These are phyloP conservation scores for Penicillium sp. DNA, from an alignment of 2,329 filamentous ascomycete genomes.

Conservation along the genomic window DNA sequence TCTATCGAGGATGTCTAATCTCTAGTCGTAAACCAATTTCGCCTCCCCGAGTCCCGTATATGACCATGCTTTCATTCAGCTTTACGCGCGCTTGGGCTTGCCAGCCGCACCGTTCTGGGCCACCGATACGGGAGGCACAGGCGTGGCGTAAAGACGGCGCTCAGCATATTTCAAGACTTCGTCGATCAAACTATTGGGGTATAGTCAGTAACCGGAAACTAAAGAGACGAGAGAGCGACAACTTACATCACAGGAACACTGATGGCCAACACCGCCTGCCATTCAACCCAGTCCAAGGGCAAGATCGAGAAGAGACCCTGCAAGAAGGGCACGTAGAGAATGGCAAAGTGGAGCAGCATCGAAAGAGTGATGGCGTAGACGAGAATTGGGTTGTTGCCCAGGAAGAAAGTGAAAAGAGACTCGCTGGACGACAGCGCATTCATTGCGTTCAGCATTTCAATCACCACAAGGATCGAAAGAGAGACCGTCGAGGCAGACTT, in stretches of 20 bases:
- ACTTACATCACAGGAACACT: conserved; percentile 90
- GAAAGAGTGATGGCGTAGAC: conserved; percentile 89
- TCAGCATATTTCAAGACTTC: conserved; percentile 77
- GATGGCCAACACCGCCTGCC: conserved; percentile 83
- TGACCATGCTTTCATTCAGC: conserved; percentile 6
- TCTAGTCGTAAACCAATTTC: conserved; percentile 3
- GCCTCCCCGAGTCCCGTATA: conserved; percentile 4
- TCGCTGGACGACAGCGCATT: conserved; percentile 95
- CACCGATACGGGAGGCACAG: conserved; percentile 14
- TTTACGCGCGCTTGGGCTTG: conserved; percentile 36
- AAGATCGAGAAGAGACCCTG: conserved; percentile 86
- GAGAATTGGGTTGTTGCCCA: conserved; percentile 99
- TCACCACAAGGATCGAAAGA: conserved; percentile 84
- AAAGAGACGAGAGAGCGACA: not conserved
- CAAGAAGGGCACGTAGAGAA: conserved; percentile 85
- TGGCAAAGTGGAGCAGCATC: conserved; percentile 90
- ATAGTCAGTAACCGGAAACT: conserved; percentile 8
- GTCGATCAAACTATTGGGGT: conserved; percentile 61
- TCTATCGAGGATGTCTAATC: not conserved
- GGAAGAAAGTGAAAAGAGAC: conserved; percentile 80
- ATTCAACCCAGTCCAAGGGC: conserved; percentile 77
- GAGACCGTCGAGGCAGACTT: conserved; percentile 90
- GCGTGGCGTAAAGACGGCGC: conserved; percentile 53
- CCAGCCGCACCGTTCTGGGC: conserved; percentile 27
- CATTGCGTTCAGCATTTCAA: conserved; percentile 99